Conservation (phyloP, 2,329 filamentous ascomycete genomes). For the Fonsecaea pugnacius region DNA sequence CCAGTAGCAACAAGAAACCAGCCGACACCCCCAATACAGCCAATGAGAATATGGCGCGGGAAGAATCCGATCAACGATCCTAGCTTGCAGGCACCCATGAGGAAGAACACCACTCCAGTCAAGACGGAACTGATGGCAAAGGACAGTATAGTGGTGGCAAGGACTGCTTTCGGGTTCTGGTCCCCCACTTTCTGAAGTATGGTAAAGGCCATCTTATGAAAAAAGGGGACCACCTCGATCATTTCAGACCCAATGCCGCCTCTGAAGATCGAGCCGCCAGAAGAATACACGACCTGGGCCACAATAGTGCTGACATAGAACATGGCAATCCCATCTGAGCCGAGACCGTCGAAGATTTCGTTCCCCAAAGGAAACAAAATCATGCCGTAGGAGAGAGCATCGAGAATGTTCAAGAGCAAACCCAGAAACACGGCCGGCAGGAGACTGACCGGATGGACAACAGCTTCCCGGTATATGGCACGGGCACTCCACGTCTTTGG, state of each 20-base stretch:
- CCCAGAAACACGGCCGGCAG: conserved; percentile 88
- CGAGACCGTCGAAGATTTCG: conserved; percentile 80
- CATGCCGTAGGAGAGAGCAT: conserved; percentile 95
- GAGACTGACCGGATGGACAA: conserved; percentile 71
- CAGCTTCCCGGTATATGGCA: conserved; percentile 64
- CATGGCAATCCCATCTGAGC: conserved; percentile 93
- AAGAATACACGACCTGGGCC: conserved; percentile 86
- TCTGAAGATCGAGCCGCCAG: conserved; percentile 81
- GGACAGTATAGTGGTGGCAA: conserved; percentile 90
- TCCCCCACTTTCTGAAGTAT: conserved; percentile 79
- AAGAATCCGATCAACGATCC: conserved; percentile 97
- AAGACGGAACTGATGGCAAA: conserved; percentile 89
- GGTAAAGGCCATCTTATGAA: conserved; percentile 95
- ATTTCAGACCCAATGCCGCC: conserved; percentile 94
- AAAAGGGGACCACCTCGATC: conserved; percentile 98
- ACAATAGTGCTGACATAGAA: conserved; percentile 98
- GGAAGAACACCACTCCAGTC: conserved; percentile 87
- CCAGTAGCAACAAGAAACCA: conserved; percentile 93
- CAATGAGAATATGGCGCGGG: conserved; percentile 91
- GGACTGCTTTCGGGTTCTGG: conserved; percentile 79
- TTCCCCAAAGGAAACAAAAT: conserved; percentile 92
- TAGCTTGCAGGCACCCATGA: conserved; percentile 83
- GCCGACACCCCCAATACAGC: conserved; percentile 95
- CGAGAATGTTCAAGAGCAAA: conserved; percentile 85
- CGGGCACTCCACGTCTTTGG: conserved; percentile 74